Base-by-base conservation (phyloP, 179 eudicot species). In the Drosera spatulata region DNA sequence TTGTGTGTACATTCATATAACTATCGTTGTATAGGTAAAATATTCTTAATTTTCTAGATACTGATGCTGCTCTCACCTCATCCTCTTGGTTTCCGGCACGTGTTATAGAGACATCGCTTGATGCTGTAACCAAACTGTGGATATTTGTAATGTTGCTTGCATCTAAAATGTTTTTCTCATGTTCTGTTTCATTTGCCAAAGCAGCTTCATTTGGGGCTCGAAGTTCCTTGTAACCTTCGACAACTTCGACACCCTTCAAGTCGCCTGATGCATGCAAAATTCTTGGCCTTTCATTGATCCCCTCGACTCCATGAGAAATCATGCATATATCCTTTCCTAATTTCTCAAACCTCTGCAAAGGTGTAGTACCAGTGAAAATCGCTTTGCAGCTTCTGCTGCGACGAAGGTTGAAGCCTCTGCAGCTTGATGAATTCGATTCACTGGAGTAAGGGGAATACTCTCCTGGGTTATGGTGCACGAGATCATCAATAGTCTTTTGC, bases 351-450 rank as follows among this genome's bases (percentile, higher is more conserved):
- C 63, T 52, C 41, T 70, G 77, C 33, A 79, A 68, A 14, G 66
- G 50, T 45, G 66, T 58, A 46, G 42, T 60, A 33, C 58, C 53
- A 41, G 49, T 14, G 45, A 82, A 44, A 56, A 79, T 70, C 12
- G 79, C 93, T 61, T 76, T 80, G 64, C 95, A 86, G 60, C 91
- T 88, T 74, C 75, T 75, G 69, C 86, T 82, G 55, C 88, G 65
- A 50, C 40, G 44, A 6, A 75, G 56, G 45, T 57, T 76, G 9
- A 54, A 41, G 47, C 64, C 73, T 75, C 69, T 65, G 12, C 67
- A 60, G 53, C 71, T 72, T 50, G 63, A 65, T 38, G 40, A 61
- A 48, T 71, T 74, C 45, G 71, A 41, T 63, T 73, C 80, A 1
- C 76, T 62, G 8, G 79, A 73, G 58, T 65, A 55, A 66, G 81